A percentile compares a stretch with the other conserved stretches of the same genome.
These are phyloP conservation scores for Carex arenaria DNA, from an alignment of 202 grass and related monocot species.

Conservation along the genomic window DNA sequence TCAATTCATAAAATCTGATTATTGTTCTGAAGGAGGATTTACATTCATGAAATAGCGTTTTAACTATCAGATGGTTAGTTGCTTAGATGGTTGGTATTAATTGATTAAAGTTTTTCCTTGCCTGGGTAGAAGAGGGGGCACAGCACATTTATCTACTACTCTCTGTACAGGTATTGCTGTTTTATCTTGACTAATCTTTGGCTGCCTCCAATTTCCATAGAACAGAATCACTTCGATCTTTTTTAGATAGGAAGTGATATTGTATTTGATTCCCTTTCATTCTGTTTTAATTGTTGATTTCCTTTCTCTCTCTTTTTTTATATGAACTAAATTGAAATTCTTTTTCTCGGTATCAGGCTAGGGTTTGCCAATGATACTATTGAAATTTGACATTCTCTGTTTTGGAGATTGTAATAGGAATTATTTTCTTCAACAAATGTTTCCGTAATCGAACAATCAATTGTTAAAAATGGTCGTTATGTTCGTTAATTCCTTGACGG, in stretches of 20 bases:
- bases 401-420: neutral
- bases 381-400: neutral
- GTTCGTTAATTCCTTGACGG: neutral
- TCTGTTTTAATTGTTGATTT: neutral
- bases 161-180: neutral
- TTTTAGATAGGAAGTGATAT: neutral
- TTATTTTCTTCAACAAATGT: neutral
- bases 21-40: neutral
- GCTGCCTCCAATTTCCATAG: neutral
- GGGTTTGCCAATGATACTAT: neutral
- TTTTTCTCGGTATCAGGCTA: neutral
- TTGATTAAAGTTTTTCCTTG: neutral
- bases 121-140: neutral
- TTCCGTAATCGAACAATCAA: neutral
- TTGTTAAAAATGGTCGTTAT: neutral
- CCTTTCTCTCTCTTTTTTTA: neutral
- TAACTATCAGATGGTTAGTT: neutral
- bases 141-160: neutral
- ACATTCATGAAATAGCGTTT: neutral
- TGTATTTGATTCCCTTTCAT: neutral
- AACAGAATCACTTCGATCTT: neutral
- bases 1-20: neutral
- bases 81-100: neutral
- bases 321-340: neutral
- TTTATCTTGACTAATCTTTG: neutral